These are phyloP conservation scores for Pilobolus umbonatus DNA, from an alignment of 192 early-diverging fungal genomes.

Conservation along the genomic window DNA sequence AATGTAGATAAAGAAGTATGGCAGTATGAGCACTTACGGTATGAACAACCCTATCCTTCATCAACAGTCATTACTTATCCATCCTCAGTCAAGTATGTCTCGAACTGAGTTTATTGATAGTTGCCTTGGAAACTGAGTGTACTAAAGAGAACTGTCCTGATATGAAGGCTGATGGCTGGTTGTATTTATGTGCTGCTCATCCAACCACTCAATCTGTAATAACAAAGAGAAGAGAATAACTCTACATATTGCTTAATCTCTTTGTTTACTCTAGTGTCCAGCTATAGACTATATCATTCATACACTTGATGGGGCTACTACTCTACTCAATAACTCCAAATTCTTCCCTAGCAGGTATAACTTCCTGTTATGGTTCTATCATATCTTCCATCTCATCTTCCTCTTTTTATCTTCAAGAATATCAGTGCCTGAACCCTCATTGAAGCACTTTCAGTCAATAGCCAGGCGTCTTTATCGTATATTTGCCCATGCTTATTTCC, in stretches of 20 bases:
- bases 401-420: slow-evolving; percentile 37
- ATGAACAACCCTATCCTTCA: background rate
- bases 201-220: slow-evolving; percentile 67
- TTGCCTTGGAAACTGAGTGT: slow-evolving; percentile 71
- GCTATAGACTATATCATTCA: slow-evolving; percentile 93
- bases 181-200: slow-evolving; percentile 92
- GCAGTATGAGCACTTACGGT: slow-evolving; percentile 91
- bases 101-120: slow-evolving; percentile 76
- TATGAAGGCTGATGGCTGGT: slow-evolving; percentile 91
- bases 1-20: slow-evolving; percentile 62
- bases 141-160: slow-evolving; percentile 73
- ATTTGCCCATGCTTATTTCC: slow-evolving; percentile 93
- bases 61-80: background rate
- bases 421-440: slow-evolving; percentile 57
- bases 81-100: slow-evolving; percentile 75
- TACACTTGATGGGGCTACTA: slow-evolving; percentile 85
- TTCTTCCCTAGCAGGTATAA: slow-evolving; percentile 71
- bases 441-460: slow-evolving; percentile 86
- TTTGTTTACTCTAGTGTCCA: slow-evolving; percentile 53
- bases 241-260: background rate
- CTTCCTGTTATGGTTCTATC: background rate
- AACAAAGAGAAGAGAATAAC: background rate
- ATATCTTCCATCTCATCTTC: background rate
- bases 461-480: slow-evolving; percentile 93
- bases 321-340: slow-evolving; percentile 69